Evolutionary conservation across 2,329 filamentous ascomycete species (phyloP).

Genomic region (Penicillium sp.): DNA sequence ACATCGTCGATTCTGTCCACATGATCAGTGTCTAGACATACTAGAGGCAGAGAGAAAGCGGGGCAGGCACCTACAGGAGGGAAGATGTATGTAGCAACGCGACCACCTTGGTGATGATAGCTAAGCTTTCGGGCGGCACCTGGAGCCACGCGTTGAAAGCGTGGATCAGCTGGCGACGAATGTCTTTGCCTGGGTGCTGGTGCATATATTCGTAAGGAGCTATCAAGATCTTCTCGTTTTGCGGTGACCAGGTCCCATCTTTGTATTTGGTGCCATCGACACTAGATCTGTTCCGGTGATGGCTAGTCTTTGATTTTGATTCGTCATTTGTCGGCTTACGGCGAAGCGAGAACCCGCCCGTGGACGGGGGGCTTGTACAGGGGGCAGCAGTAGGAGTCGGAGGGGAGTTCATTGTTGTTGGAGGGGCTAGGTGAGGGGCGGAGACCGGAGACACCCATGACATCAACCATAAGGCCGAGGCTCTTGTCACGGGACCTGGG

Average conservation of each 20-base stretch:
- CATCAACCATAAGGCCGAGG: not conserved
- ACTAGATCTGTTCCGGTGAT: conserved; percentile 40
- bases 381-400: conserved; percentile 69
- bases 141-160: conserved; percentile 49
- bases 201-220: conserved; percentile 50
- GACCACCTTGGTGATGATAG: conserved; percentile 46
- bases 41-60: not conserved
- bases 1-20: conserved; percentile 50
- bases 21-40: not conserved
- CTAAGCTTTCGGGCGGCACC: conserved; percentile 43
- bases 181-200: conserved; percentile 48
- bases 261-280: conserved; percentile 42
- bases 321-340: conserved; percentile 54
- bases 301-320: conserved; percentile 35
- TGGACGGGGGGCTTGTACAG: conserved; percentile 66
- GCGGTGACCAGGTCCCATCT: conserved; percentile 38
- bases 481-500: not conserved
- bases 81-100: conserved; percentile 51
- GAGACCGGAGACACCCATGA: conserved; percentile 1
- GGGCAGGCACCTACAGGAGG: conserved; percentile 38
- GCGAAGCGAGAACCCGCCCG: not conserved
- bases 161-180: conserved; percentile 47
- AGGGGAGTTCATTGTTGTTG: conserved; percentile 34
- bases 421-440: conserved; percentile 9
- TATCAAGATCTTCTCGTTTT: conserved; percentile 47